phyloP scores from a whole-genome alignment of 768 basidiomycete genomes.

The Pleurotus sapidus region DNA sequence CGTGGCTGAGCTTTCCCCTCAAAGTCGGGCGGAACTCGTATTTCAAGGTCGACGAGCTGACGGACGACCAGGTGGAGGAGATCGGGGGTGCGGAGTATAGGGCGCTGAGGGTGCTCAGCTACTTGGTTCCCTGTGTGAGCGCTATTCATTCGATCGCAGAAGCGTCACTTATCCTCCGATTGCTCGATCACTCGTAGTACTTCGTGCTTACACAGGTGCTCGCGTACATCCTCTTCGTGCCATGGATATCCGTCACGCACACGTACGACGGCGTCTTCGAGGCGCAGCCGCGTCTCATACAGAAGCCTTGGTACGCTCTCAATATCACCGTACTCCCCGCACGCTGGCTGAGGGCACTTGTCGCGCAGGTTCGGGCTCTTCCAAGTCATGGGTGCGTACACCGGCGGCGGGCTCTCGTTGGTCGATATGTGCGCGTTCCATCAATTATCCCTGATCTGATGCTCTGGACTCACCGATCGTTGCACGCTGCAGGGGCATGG shows the following conservation, averaged over 20 bases:
- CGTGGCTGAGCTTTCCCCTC: slow-evolving; percentile 41
- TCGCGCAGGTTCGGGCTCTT: slow-evolving; percentile 42
- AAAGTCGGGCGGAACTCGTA: slow-evolving; percentile 60
- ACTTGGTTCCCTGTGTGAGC: slow-evolving; percentile 44
- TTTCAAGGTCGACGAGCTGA: slow-evolving; percentile 50
- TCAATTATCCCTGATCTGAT: no score
- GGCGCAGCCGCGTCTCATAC: slow-evolving; percentile 46
- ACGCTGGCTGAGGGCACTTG: not conserved
- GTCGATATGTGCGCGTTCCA: slow-evolving; percentile 67
- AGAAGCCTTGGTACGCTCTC: slow-evolving; percentile 52
- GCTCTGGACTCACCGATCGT: no score
- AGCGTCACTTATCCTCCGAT: not conserved
- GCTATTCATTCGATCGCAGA: not conserved
- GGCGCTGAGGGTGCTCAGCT: slow-evolving; percentile 52
- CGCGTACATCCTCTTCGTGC: slow-evolving; percentile 54
- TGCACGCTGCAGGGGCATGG: slow-evolving; percentile 70
- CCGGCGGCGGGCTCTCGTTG: slow-evolving; percentile 68
- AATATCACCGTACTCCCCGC: slow-evolving; percentile 21
- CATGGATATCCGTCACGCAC: slow-evolving; percentile 48
- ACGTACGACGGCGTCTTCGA: slow-evolving; percentile 47
- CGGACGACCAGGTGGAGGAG: slow-evolving; percentile 66
- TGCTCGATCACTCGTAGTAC: slow-evolving; percentile 44
- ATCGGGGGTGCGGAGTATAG: slow-evolving; percentile 77
- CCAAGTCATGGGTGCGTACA: slow-evolving; percentile 48
- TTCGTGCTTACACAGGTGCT: slow-evolving; percentile 57